Evolutionary conservation across 1,284 basidiomycete species (phyloP).

Genomic region (Rhodotorula mucilaginosa): DNA sequence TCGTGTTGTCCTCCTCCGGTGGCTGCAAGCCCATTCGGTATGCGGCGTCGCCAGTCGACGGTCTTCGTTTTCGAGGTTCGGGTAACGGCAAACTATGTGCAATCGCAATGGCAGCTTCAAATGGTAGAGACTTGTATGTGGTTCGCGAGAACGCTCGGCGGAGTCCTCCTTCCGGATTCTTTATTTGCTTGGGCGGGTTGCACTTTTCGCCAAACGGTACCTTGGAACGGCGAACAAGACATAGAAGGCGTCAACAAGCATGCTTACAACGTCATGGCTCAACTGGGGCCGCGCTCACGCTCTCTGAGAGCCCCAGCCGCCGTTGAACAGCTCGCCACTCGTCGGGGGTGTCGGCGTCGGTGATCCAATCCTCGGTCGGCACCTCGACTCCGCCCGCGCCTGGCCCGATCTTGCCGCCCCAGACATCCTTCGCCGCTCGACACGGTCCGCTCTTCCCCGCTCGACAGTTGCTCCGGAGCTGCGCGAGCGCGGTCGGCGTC

Average conservation of each 20-base stretch:
- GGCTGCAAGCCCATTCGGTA: too few relatives aligned
- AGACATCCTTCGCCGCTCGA: constrained; percentile 13
- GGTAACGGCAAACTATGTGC: too few relatives aligned
- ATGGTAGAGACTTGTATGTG: too few relatives aligned
- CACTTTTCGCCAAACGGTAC: too few relatives aligned
- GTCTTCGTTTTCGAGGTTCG: too few relatives aligned
- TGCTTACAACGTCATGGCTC: too few relatives aligned
- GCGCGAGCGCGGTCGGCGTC: constrained; percentile 7
- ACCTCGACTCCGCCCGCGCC: constrained; percentile 14
- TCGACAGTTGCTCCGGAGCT: constrained; percentile 8
- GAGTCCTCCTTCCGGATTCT: neutral
- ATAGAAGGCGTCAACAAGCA: too few relatives aligned
- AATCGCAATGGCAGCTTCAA: too few relatives aligned
- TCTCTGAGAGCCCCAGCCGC: neutral
- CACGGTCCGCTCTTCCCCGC: constrained; percentile 16
- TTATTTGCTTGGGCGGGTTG: too few relatives aligned
- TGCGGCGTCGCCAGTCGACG: neutral
- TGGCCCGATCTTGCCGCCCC: constrained; percentile 10
- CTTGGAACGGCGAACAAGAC: too few relatives aligned
- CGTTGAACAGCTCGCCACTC: constrained; percentile 7
- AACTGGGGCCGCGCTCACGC: too few relatives aligned
- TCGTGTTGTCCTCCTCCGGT: neutral
- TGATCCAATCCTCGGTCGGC: constrained; percentile 5
- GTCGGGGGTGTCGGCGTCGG: constrained; percentile 19
- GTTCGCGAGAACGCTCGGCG: neutral